phyloP scores from a whole-genome alignment of 305 asterid genomes.

The Withania somnifera region DNA sequence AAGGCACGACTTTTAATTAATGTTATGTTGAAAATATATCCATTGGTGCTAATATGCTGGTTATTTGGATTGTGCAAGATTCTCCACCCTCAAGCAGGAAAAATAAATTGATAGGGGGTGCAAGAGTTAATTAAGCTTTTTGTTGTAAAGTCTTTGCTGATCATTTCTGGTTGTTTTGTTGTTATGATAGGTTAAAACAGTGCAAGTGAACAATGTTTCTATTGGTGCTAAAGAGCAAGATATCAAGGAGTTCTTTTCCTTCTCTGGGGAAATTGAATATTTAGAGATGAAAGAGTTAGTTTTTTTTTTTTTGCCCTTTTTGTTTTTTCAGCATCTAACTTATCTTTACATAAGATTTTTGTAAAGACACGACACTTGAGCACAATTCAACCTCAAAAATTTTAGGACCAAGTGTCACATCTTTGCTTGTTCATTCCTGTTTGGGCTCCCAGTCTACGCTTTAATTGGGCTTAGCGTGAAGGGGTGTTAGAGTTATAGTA shows the following conservation, averaged over 20 bases:
- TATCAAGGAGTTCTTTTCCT: constrained; percentile 22
- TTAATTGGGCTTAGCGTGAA: no score
- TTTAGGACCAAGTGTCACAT: no score
- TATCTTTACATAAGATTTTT: neutral
- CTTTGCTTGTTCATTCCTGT: no score
- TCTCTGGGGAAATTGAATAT: constrained; percentile 23
- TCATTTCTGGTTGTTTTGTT: neutral
- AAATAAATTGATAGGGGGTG: neutral
- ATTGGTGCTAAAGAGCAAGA: constrained; percentile 20
- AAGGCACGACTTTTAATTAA: neutral
- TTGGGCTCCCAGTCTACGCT: no score
- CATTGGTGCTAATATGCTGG: neutral
- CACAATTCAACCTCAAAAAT: no score
- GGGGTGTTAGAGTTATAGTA: no score
- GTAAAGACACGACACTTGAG: no score
- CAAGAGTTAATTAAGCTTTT: neutral
- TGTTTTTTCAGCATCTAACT: neutral
- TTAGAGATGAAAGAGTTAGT: constrained; percentile 17
- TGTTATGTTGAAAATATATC: neutral
- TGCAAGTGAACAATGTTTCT: constrained; percentile 19
- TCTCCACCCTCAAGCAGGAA: neutral
- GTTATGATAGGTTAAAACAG: constrained; percentile 6
- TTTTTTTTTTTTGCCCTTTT: neutral
- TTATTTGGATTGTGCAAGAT: neutral
- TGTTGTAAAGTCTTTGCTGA: neutral